These are phyloP conservation scores for Terana coerulea DNA, from an alignment of 768 basidiomycete species.

Conservation along the genomic window DNA sequence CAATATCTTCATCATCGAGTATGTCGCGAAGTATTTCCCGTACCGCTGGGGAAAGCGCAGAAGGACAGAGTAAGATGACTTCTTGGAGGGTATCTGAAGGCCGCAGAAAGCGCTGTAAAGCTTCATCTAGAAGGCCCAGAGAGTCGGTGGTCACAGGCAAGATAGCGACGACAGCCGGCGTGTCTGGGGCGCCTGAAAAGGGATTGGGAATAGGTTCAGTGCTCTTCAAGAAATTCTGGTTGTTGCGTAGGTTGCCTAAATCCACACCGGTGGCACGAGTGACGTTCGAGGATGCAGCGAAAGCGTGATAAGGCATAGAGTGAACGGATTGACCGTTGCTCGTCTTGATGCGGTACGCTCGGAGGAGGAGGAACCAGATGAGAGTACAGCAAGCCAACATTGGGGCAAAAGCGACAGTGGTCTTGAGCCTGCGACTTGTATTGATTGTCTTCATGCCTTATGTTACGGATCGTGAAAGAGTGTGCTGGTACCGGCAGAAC, in stretches of 20 bases:
- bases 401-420: too few relatives aligned
- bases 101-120: slow-evolving; percentile 25
- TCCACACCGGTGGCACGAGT: background rate
- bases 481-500: too few relatives aligned
- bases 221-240: background rate
- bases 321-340: background rate
- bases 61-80: slow-evolving; percentile 46
- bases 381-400: background rate
- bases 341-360: background rate
- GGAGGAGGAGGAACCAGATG: background rate
- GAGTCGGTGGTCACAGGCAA: slow-evolving; percentile 42
- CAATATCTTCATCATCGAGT: slow-evolving; percentile 20
- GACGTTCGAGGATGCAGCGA: background rate
- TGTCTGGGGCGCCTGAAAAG: background rate
- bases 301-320: background rate
- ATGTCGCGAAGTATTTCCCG: slow-evolving; percentile 35
- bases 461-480: too few relatives aligned
- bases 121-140: slow-evolving; percentile 26
- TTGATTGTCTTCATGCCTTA: too few relatives aligned
- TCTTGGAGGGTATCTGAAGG: slow-evolving; percentile 29
- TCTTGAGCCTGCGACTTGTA: too few relatives aligned
- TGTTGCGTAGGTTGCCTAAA: background rate
- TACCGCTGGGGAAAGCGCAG: slow-evolving; percentile 30
- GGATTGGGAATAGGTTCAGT: background rate
- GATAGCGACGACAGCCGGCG: slow-evolving; percentile 20